These are phyloP conservation scores for Cercospora beticola DNA, from an alignment of 2,329 filamentous ascomycete genomes.

Conservation along the genomic window DNA sequence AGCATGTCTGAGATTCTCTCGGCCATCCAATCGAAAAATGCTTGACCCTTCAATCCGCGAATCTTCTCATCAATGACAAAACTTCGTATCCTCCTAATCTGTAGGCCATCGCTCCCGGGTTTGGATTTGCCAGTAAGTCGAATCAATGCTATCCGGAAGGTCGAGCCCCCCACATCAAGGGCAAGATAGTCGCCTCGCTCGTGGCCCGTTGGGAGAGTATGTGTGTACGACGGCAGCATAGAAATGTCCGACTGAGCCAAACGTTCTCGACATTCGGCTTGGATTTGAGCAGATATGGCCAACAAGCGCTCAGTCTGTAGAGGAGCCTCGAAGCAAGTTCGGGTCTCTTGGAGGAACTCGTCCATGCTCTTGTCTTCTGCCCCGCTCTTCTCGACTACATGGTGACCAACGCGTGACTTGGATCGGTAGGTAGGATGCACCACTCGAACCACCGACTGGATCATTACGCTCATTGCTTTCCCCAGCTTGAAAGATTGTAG, in stretches of 20 bases:
- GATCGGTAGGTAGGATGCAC: conserved; percentile 19
- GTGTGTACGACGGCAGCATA: conserved; percentile 66
- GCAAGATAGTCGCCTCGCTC: conserved; percentile 62
- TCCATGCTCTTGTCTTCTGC: conserved; percentile 48
- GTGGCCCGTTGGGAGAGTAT: conserved; percentile 59
- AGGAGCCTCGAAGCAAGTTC: conserved; percentile 46
- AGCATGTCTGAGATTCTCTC: conserved; percentile 58
- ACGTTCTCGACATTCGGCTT: conserved; percentile 55
- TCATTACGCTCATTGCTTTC: conserved; percentile 31
- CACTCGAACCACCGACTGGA: conserved; percentile 27
- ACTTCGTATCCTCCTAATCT: conserved; percentile 55
- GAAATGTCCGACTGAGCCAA: conserved; percentile 58
- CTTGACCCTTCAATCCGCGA: conserved; percentile 54
- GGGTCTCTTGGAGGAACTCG: conserved; percentile 47
- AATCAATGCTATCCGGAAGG: conserved; percentile 62
- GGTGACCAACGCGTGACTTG: conserved; percentile 34
- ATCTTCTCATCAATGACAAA: conserved; percentile 58
- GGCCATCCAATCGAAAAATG: conserved; percentile 69
- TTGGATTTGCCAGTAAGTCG: conserved; percentile 49
- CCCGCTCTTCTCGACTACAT: conserved; percentile 40
- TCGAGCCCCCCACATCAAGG: conserved; percentile 66
- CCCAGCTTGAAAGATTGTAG: conserved; percentile 26
- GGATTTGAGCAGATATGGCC: conserved; percentile 46
- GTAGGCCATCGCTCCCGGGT: conserved; percentile 45
- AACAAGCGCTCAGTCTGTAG: conserved; percentile 44